phyloP scores from a whole-genome alignment of 768 basidiomycete genomes.

The Tephrocybe sp. region DNA sequence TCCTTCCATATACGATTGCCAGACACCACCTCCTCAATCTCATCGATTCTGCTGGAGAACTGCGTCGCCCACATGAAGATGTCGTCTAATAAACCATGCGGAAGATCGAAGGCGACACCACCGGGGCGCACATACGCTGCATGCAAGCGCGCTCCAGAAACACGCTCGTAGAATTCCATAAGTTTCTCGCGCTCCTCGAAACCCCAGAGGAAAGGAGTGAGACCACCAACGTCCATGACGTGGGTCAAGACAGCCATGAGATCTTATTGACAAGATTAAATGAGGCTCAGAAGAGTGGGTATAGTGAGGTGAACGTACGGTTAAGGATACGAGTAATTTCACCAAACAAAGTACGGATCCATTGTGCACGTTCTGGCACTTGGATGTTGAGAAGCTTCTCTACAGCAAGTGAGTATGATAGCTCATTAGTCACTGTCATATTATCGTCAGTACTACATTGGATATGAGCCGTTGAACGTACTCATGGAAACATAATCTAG shows the following conservation, averaged over 20 bases:
- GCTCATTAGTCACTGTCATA: constrained; percentile 93
- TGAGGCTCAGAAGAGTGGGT: constrained; percentile 4
- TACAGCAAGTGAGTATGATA: constrained; percentile 95
- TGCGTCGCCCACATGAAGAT: constrained; percentile 98
- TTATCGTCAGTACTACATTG: constrained; percentile 5
- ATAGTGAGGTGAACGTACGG: constrained; percentile 46
- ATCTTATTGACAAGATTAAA: constrained; percentile 42
- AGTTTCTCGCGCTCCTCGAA: constrained; percentile 99
- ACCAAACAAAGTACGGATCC: constrained; percentile 96
- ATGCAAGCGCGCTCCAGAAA: constrained; percentile 95
- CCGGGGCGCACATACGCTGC: constrained; percentile 98
- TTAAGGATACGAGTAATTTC: constrained; percentile 96
- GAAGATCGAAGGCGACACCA: constrained; percentile 96
- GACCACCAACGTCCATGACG: constrained; percentile 95
- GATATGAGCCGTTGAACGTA: constrained; percentile 35
- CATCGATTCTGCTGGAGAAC: constrained; percentile 86
- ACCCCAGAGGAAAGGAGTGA: constrained; percentile 99
- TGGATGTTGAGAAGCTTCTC: constrained; percentile 98
- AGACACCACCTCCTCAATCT: constrained; percentile 97
- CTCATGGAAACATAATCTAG: constrained; percentile 99
- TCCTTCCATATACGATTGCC: constrained; percentile 99
- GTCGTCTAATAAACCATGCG: constrained; percentile 97
- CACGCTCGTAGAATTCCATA: constrained; percentile 99
- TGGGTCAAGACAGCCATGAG: constrained; percentile 96
- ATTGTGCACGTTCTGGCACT: constrained; percentile 95